phyloP scores from a whole-genome alignment of 225 moss, liverwort and hornwort genomes.

The Pseudoscleropodium purum region DNA sequence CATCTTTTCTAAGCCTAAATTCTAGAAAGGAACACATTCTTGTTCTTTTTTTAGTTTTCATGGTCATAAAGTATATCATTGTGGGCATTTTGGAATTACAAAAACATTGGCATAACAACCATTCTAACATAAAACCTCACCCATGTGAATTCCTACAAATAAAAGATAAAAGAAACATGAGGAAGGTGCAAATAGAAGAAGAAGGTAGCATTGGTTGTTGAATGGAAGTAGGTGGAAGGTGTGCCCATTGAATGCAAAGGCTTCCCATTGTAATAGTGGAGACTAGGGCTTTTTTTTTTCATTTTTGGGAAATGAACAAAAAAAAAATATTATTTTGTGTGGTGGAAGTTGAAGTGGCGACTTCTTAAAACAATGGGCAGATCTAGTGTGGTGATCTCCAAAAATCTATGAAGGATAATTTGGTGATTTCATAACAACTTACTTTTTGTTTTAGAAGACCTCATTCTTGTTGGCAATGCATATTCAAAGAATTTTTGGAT shows the following conservation, averaged over 20 bases:
- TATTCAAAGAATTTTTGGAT: too few species aligned
- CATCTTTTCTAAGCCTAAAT: not conserved
- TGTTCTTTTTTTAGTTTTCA: rapidly evolving
- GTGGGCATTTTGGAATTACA: not conserved
- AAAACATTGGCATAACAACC: not conserved
- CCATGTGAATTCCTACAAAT: not conserved
- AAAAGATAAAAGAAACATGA: not conserved
- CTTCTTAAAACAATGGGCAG: too few species aligned
- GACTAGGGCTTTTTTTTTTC: too few species aligned
- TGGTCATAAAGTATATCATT: not conserved
- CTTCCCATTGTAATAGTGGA: not conserved
- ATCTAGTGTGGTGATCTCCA: too few species aligned
- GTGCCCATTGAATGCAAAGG: not conserved
- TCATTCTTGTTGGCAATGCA: too few species aligned
- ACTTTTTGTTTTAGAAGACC: too few species aligned
- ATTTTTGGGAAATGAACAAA: too few species aligned
- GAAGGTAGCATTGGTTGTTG: not conserved
- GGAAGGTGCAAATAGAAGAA: not conserved
- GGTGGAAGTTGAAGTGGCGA: too few species aligned
- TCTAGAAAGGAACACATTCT: not conserved
- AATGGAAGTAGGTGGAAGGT: not conserved
- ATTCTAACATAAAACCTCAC: not conserved
- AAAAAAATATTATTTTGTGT: too few species aligned
- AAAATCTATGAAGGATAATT: too few species aligned
- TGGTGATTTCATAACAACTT: too few species aligned